Evolutionary conservation across 2,329 filamentous ascomycete species (phyloP), one percentile per base, ranked within the genome.

Genomic region (Hymenoscyphus occultus): DNA sequence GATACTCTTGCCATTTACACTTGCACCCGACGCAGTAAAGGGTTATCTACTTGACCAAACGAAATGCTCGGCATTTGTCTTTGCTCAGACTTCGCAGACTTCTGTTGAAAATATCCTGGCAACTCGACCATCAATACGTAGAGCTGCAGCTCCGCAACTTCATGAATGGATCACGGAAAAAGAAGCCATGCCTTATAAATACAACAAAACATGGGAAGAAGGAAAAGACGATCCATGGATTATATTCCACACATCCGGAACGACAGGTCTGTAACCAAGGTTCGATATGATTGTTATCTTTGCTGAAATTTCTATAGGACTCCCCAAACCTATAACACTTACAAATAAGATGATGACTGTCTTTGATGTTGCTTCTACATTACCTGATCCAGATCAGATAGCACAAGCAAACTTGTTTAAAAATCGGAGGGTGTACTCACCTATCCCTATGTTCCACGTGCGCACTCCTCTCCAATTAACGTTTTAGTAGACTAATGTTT

Each of bases 231-330:
- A 45, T 28, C 58, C 58, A 13, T 64, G 58, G 56, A 48, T 69
- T 32, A 64, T 67, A 14, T 61, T 69, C 16, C 66, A 69, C n/a
- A 65, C 68, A 35, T 68, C 68, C 5, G 68, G 68, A 4, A 67
- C 66, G 22, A 69, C 68, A 39, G 68, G 68, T 69, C 56, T 48
- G 57, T 56, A 35, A 12, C 28, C n/a, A 28, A 3, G 7, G 14
- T 10, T 42, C 39, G 10, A 42, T 22, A 60, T 60, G 13, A 6
- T 10, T 40, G 13, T 13, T 28, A 40, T 2, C 39, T 40, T 40
- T 13, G 3, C 39, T 40, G 13, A 42, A 10, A 5, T 60, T 16
- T 9, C 48, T 19, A 12, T 61, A 56, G 59, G 59, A 28, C 19
- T 61, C 9, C 42, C 59, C 1, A 58, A 42, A 39, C 54, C 56